Evolutionary conservation across 78 protist species (phyloP), one percentile per base, ranked within the genome.

Genomic region (Dictyostelium intermedium): DNA sequence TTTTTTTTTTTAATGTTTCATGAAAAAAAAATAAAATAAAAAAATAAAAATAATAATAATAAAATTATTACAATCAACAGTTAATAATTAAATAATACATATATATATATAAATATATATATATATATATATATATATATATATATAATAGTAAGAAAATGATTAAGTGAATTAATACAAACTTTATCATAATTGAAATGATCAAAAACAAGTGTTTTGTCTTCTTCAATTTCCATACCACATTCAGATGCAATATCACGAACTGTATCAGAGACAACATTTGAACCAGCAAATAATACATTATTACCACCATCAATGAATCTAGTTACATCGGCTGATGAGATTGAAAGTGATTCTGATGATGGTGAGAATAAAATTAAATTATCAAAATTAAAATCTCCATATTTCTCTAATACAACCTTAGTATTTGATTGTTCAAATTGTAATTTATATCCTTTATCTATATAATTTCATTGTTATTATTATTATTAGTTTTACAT

Each of bases 161-260:
- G n/a, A n/a, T n/a, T n/a, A n/a, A n/a, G n/a, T n/a, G n/a, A n/a
- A n/a, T n/a, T n/a, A 39, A 41, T 41, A 50, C 61, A n/a, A 30
- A 69, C 74, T 34, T 89, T 91, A 53, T 92, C 97, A 74, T 30
- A 95, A 91, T 92, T 95, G 83, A 74, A 18, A 84, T 95, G 97
- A 84, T 97, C 98, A 27, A 79, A 86, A 50, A 97, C 96, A 23
- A 23, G 20, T 10, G 93, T 86, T 30, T 82, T 84, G 34, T 91
- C 95, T 56, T 95, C 97, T 89, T 96, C 97, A 63, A 93, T 91
- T 53, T 93, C 97, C 37, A 95, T 63, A 70, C 97, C 97, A 83
- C 95, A 83, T 60, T 93, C 96, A 27, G 81, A 16, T 18, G 97
- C 96, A 39, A 97, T 37, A 72, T 95, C 97, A 83, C 97, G 95